Evolutionary conservation across 805 yeast species (phyloP), one percentile per base, ranked within the genome.

Genomic region (Zygosaccharomyces gambellarensis): DNA sequence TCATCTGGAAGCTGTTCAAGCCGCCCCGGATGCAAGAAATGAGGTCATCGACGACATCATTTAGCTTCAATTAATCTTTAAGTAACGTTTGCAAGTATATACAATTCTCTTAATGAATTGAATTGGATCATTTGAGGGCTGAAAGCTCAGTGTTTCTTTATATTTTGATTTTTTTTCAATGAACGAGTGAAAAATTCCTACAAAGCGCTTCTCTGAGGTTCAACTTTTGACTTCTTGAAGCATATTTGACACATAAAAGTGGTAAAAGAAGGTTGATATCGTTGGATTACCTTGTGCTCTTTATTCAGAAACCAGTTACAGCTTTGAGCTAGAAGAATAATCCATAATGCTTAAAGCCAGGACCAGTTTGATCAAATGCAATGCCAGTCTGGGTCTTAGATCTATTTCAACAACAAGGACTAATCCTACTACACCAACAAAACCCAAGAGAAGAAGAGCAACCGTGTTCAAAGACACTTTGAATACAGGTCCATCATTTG

Each of bases 401-500:
- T 45, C 48, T 49, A 54, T 58, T 6, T 51, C 58, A 6, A 49
- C 52, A 23, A 54, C 60, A 23, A 52, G 47, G 38, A 39, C 55
- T 8, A 51, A 51, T 27, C 48, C 56, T 4, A 50, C 56, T 7
- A 52, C 54, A 17, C 53, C 55, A 3, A 45, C 51, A 14, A 39
- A 29, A n/a, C 45, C 52, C 9, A 49, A 29, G 42, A 73, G 79
- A 64, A 74, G 81, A 67, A 67, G 77, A 52, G 68, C 72, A 21
- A 84, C 92, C 1, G 70, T 72, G 9, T 85, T 90, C 64, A 73
- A 86, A 3, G 90, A 87, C 59, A 71, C 76, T 47, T 71, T 90
- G 49, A 86, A 82, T 59, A 75, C 78, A 50, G 99, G 99, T 1
- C 99, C 99, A 0, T 82, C 92, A 0, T 94, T 94, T 64, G 97